Percentiles rank a stretch among this genome's conserved stretches.
phyloP scores from a whole-genome alignment of 352 stramenopile genomes.

The Thalassiosira exigua region DNA sequence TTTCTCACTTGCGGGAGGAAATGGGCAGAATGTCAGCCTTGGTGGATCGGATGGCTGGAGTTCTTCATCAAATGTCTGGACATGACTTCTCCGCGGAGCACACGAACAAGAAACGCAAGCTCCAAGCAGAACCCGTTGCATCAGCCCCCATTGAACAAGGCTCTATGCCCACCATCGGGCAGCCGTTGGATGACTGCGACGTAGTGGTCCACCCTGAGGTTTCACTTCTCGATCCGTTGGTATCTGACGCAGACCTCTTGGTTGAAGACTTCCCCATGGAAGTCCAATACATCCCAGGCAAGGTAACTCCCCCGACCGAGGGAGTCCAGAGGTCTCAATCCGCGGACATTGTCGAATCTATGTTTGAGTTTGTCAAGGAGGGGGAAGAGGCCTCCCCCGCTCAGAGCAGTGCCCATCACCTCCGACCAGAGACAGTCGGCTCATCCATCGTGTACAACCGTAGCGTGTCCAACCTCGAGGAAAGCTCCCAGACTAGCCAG shows the following conservation, averaged over 20 bases:
- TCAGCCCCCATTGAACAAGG: conserved; percentile 9
- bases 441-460: neutral
- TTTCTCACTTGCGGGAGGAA: conserved; percentile 59
- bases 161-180: conserved; percentile 5
- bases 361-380: conserved; percentile 55
- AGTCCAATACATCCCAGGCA: conserved; percentile 12
- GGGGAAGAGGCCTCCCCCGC: too few species aligned
- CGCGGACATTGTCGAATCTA: conserved; percentile 41
- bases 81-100: conserved; percentile 23
- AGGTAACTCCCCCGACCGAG: conserved; percentile 1
- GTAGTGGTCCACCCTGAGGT: conserved; percentile 23
- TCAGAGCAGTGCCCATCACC: neutral
- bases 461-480: neutral
- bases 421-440: neutral
- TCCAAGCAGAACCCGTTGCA: conserved; percentile 36
- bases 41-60: conserved; percentile 45
- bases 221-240: conserved; percentile 38
- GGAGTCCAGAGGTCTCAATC: conserved; percentile 29
- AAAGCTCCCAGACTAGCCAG: neutral
- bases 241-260: conserved; percentile 35
- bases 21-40: conserved; percentile 57
- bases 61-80: conserved; percentile 41
- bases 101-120: conserved; percentile 54
- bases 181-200: conserved; percentile 32
- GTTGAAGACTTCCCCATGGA: conserved; percentile 45